Evolutionary conservation across 495 filamentous ascomycete species (phyloP).

Genomic region (Penicillium nucicola): DNA sequence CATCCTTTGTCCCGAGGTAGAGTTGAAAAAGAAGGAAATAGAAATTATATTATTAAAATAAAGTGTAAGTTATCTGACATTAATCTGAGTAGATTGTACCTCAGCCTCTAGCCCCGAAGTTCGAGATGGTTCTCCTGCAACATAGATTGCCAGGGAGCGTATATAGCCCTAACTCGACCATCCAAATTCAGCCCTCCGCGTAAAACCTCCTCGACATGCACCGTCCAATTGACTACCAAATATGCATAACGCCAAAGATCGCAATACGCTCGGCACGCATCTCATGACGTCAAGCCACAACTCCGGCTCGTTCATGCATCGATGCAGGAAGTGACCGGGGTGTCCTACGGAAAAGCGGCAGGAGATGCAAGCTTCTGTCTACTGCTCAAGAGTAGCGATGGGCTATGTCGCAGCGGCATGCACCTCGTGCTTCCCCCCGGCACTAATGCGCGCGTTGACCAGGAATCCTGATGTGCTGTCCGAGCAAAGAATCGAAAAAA

Average conservation of each 20-base stretch:
- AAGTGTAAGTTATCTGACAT: too few relatives aligned
- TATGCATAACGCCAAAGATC: conserved; percentile 7
- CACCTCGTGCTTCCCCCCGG: conserved; percentile 8
- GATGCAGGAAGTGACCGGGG: background rate
- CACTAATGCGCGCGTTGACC: conserved; percentile 3
- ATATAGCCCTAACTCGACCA: too few relatives aligned
- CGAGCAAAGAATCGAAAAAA: background rate
- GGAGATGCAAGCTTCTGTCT: background rate
- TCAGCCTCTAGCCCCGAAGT: too few relatives aligned
- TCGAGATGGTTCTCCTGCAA: too few relatives aligned
- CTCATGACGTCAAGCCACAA: conserved; percentile 6
- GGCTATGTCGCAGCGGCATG: conserved; percentile 6
- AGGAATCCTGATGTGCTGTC: background rate
- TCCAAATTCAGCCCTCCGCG: too few relatives aligned
- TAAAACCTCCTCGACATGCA: too few relatives aligned
- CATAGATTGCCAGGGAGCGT: too few relatives aligned
- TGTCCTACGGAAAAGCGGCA: conserved; percentile 3
- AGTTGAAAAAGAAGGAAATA: too few relatives aligned
- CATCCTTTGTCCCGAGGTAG: too few relatives aligned
- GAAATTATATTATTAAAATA: too few relatives aligned
- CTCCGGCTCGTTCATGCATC: conserved; percentile 6
- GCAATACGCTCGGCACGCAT: conserved; percentile 4
- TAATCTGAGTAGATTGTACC: too few relatives aligned
- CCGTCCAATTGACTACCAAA: background rate
- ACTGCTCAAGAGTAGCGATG: background rate